Percentiles rank a stretch among this genome's conserved stretches.
Conservation (phyloP, 352 stramenopile genomes). For the Aphanomyces euteiches region DNA sequence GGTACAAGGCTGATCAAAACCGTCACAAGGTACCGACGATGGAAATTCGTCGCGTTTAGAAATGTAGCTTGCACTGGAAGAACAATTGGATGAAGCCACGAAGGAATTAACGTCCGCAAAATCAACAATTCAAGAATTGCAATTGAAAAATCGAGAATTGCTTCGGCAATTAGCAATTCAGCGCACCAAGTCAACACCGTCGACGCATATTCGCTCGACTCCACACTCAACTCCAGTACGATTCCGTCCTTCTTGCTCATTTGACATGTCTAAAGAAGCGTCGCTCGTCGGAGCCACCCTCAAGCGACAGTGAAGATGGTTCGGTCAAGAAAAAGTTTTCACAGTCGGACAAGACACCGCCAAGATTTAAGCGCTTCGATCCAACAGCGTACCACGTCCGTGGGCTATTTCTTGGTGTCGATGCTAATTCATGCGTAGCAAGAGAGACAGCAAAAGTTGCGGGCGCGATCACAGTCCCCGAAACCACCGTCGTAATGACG, state of each 20-base stretch:
- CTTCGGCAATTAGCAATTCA: conserved; percentile 67
- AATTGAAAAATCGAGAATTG: conserved; percentile 74
- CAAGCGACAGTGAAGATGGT: conserved; percentile 10
- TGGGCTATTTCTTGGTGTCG: too few species aligned
- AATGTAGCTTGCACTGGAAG: conserved; percentile 16
- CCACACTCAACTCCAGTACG: too few species aligned
- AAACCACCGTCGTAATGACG: not conserved
- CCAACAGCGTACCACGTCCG: conserved; percentile 69
- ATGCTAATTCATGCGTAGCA: conserved; percentile 25
- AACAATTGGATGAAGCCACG: not conserved
- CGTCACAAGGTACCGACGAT: conserved; percentile 10
- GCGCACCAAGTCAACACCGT: conserved; percentile 37
- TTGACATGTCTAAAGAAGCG: too few species aligned
- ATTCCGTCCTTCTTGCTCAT: too few species aligned
- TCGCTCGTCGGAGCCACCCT: not conserved
- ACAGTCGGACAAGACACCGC: not conserved
- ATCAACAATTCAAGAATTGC: conserved; percentile 51
- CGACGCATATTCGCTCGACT: conserved; percentile 6
- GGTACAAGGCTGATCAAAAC: not conserved
- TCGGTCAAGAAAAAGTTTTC: not conserved
- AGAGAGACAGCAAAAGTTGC: conserved; percentile 48
- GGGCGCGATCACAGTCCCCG: conserved; percentile 21
- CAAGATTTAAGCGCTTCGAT: conserved; percentile 63
- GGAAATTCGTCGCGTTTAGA: not conserved
- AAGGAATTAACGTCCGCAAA: conserved; percentile 23